phyloP scores from a whole-genome alignment of 2,329 filamentous ascomycete species.

The Ceratocystis variospora region DNA sequence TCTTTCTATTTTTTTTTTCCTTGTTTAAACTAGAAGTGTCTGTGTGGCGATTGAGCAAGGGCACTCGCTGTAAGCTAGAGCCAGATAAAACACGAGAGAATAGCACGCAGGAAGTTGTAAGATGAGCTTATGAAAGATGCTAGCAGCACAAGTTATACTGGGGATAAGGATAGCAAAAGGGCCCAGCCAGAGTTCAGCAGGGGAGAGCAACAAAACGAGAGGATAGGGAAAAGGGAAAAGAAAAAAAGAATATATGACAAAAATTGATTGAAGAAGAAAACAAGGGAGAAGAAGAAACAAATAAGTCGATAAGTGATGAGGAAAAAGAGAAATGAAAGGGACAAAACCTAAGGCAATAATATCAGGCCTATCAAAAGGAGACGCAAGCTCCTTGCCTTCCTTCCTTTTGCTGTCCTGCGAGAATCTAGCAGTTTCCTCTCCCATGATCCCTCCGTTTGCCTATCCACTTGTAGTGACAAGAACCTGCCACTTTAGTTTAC shows the following conservation, averaged over 20 bases:
- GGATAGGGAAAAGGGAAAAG: background rate
- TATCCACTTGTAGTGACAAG: background rate
- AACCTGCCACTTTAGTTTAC: background rate
- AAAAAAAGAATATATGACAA: background rate
- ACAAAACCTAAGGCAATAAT: background rate
- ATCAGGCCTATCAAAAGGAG: slow-evolving; percentile 4
- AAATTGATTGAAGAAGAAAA: background rate
- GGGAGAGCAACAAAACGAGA: background rate
- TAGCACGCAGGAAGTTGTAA: background rate
- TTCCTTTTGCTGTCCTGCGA: background rate
- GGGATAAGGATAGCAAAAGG: slow-evolving; percentile 1
- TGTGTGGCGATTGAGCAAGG: background rate
- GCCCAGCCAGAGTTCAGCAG: background rate
- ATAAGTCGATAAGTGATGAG: background rate
- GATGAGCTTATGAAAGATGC: background rate
- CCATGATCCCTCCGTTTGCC: no score
- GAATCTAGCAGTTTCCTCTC: background rate
- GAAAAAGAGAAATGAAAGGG: background rate
- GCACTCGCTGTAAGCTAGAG: background rate
- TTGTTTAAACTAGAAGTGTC: background rate
- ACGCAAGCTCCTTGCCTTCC: background rate
- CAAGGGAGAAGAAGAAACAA: background rate
- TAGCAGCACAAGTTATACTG: background rate
- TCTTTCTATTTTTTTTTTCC: background rate
- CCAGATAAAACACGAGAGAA: background rate